A percentile compares a stretch with the other conserved stretches of the same genome.
phyloP scores from a whole-genome alignment of 768 basidiomycete genomes.

The Boletus huronensis region DNA sequence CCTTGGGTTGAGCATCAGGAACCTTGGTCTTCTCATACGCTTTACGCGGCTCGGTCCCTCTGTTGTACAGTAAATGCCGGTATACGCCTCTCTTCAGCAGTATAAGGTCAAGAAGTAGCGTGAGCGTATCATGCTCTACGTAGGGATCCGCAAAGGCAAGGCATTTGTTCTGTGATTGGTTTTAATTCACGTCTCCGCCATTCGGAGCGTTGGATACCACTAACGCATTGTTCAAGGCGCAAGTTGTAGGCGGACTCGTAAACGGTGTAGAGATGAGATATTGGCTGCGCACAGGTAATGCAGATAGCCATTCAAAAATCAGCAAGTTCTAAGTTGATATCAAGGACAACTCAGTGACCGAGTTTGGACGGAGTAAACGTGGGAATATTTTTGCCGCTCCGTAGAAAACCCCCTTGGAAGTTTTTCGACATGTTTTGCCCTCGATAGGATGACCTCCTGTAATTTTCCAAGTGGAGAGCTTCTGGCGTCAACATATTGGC shows the following conservation, averaged over 20 bases:
- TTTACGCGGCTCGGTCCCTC: constrained; percentile 62
- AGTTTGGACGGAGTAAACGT: not conserved
- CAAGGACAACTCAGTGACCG: not conserved
- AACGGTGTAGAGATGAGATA: constrained; percentile 72
- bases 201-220: constrained; percentile 28
- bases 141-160: constrained; percentile 78
- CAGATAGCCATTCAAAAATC: constrained; percentile 68
- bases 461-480: not conserved
- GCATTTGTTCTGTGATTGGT: constrained; percentile 48
- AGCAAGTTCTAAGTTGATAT: no score
- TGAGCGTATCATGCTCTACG: constrained; percentile 77
- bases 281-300: constrained; percentile 65
- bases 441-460: no score
- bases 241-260: constrained; percentile 78
- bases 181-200: constrained; percentile 4
- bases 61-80: constrained; percentile 77
- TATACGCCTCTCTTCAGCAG: constrained; percentile 80
- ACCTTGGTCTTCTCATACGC: constrained; percentile 23
- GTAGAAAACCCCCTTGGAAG: no score
- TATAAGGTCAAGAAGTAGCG: constrained; percentile 74
- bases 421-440: no score
- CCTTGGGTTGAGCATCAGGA: not conserved
- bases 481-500: not conserved
- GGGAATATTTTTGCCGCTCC: no score
- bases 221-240: constrained; percentile 79